These are phyloP conservation scores for Ramaria sp. DNA, from an alignment of 768 basidiomycete genomes.

Conservation along the genomic window DNA sequence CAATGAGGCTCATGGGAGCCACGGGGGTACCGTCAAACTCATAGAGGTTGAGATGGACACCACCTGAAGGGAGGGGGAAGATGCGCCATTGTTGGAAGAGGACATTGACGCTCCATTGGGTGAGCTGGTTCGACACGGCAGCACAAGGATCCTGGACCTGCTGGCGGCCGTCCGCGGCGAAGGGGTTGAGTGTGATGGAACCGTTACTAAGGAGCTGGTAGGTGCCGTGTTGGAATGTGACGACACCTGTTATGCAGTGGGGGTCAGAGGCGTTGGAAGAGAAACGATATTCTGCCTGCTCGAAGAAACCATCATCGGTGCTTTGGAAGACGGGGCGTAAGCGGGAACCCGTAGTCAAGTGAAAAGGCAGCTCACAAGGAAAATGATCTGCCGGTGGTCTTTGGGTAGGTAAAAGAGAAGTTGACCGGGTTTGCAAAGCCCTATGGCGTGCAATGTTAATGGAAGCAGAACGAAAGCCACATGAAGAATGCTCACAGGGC, in stretches of 20 bases:
- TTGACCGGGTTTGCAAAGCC: slow-evolving; percentile 80
- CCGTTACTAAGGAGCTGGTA: slow-evolving; percentile 64
- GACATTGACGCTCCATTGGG: slow-evolving; percentile 72
- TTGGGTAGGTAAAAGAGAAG: slow-evolving; percentile 73
- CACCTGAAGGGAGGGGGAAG: slow-evolving; percentile 48
- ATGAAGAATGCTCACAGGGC: slow-evolving; percentile 48
- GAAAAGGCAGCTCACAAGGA: slow-evolving; percentile 62
- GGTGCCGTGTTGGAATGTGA: slow-evolving; percentile 85
- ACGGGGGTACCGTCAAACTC: slow-evolving; percentile 68
- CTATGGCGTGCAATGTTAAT: slow-evolving; percentile 27
- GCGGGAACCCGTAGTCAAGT: slow-evolving; percentile 5
- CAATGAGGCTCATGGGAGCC: slow-evolving; percentile 56
- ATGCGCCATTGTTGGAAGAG: slow-evolving; percentile 59
- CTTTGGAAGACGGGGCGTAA: slow-evolving; percentile 24
- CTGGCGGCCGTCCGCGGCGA: slow-evolving; percentile 76
- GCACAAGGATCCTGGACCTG: slow-evolving; percentile 93
- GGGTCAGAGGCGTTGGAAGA: slow-evolving; percentile 76
- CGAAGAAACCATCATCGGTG: slow-evolving; percentile 67
- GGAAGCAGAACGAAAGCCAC: neutral
- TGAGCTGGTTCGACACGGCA: slow-evolving; percentile 78
- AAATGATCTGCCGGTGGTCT: slow-evolving; percentile 76
- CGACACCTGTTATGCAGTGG: slow-evolving; percentile 79
- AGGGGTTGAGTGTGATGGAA: slow-evolving; percentile 63
- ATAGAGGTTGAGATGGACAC: slow-evolving; percentile 68
- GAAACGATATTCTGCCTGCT: slow-evolving; percentile 87